These are phyloP conservation scores for Bipolaris sorokiniana DNA, from an alignment of 2,329 filamentous ascomycete species.

Conservation along the genomic window DNA sequence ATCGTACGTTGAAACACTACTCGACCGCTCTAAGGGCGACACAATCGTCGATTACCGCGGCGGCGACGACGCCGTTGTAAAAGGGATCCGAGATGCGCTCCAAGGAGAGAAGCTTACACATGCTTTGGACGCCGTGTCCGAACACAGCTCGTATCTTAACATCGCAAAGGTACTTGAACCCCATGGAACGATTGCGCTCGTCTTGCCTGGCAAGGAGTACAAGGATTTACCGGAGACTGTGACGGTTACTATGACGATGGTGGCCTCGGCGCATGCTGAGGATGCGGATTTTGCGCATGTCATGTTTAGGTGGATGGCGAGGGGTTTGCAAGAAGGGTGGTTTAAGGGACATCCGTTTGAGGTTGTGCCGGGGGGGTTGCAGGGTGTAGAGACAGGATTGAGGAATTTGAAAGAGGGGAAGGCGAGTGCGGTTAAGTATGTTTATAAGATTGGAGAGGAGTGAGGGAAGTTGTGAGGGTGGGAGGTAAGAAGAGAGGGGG, in stretches of 20 bases:
- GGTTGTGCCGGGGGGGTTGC: slow-evolving; percentile 61
- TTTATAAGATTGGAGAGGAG: slow-evolving; percentile 60
- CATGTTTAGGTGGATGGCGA: slow-evolving; percentile 54
- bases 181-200: slow-evolving; percentile 45
- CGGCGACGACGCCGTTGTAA: slow-evolving; percentile 54
- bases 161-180: slow-evolving; percentile 48
- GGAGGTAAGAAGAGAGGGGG: not conserved
- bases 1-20: slow-evolving; percentile 46
- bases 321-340: slow-evolving; percentile 58
- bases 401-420: slow-evolving; percentile 64
- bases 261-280: slow-evolving; percentile 37
- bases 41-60: slow-evolving; percentile 60
- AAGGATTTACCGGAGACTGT: slow-evolving; percentile 51
- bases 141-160: slow-evolving; percentile 55
- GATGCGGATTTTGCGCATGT: slow-evolving; percentile 54
- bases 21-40: slow-evolving; percentile 51
- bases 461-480: not conserved
- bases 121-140: slow-evolving; percentile 65
- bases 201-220: slow-evolving; percentile 54
- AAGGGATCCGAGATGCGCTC: slow-evolving; percentile 54
- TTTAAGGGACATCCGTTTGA: slow-evolving; percentile 59
- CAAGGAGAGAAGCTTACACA: slow-evolving; percentile 55
- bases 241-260: slow-evolving; percentile 47
- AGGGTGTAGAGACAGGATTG: slow-evolving; percentile 61
- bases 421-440: slow-evolving; percentile 69